A percentile compares a stretch with the other conserved stretches of the same genome.
phyloP scores from a whole-genome alignment of 148 eudicot genomes.

The Talinum fruticosum region DNA sequence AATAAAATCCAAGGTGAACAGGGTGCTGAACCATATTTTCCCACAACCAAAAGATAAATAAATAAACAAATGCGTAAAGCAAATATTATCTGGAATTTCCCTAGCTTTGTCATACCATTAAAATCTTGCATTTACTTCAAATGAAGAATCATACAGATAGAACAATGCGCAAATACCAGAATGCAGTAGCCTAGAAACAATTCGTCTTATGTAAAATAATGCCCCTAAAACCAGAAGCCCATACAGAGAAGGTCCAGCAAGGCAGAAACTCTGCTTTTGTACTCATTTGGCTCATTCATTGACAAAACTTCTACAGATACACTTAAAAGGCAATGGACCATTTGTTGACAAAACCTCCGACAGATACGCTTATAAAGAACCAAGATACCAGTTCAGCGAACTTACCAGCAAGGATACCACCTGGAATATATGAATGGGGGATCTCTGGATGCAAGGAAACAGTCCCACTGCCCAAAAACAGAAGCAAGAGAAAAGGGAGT shows the following conservation, averaged over 20 bases:
- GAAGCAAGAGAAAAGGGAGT: constrained; percentile 6
- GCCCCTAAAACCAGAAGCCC: background rate
- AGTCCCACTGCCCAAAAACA: constrained; percentile 61
- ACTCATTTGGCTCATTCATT: background rate
- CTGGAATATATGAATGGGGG: constrained; percentile 54
- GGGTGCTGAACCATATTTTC: background rate
- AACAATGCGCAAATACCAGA: background rate
- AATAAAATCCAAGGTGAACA: background rate
- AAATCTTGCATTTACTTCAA: background rate
- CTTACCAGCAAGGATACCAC: constrained; percentile 99
- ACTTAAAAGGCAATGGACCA: background rate
- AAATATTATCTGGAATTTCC: background rate
- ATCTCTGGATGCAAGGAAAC: constrained; percentile 56
- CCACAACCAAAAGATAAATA: background rate
- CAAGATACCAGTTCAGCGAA: background rate
- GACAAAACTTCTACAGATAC: background rate
- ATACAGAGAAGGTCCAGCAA: background rate
- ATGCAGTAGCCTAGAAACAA: background rate
- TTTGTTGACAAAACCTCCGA: background rate
- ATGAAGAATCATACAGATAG: background rate
- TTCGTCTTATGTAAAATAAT: background rate
- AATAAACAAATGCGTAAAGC: background rate
- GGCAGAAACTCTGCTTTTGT: background rate
- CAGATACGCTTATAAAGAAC: background rate
- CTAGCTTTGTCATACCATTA: background rate